Conservation (phyloP, 2,329 filamentous ascomycete species). For the Colletotrichum eremochloae region DNA sequence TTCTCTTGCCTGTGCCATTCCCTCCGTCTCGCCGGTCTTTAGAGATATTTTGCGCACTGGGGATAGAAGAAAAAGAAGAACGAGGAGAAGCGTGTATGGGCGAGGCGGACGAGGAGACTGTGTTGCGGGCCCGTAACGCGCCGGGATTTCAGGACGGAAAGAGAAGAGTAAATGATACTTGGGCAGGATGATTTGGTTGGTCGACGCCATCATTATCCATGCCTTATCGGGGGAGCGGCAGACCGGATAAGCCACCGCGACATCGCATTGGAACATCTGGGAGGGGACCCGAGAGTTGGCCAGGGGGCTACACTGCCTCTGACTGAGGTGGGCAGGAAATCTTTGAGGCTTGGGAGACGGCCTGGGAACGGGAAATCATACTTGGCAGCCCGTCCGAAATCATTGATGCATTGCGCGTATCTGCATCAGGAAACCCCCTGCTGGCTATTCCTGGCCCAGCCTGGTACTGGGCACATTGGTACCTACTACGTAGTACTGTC, state of each 20-base stretch:
- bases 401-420: constrained; percentile 40
- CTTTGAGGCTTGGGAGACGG: constrained; percentile 21
- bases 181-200: constrained; percentile 5
- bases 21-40: background rate
- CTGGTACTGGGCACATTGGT: background rate
- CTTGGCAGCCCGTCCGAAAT: constrained; percentile 31
- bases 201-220: constrained; percentile 1
- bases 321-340: constrained; percentile 3
- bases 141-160: background rate
- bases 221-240: constrained; percentile 37
- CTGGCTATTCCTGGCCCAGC: constrained; percentile 4
- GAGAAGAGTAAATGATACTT: constrained; percentile 8
- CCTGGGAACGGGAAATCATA: constrained; percentile 23
- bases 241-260: constrained; percentile 31
- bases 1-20: background rate
- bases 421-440: constrained; percentile 36
- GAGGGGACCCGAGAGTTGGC: constrained; percentile 7
- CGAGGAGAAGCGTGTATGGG: background rate
- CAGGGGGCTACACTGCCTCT: constrained; percentile 5
- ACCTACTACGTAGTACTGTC: background rate
- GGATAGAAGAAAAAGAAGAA: background rate
- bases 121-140: constrained; percentile 2
- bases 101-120: background rate
- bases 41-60: too few relatives aligned
- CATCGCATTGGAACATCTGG: constrained; percentile 20